Base-by-base conservation (phyloP, 1,284 basidiomycete species). In the Coniferiporia sulphurascens region DNA sequence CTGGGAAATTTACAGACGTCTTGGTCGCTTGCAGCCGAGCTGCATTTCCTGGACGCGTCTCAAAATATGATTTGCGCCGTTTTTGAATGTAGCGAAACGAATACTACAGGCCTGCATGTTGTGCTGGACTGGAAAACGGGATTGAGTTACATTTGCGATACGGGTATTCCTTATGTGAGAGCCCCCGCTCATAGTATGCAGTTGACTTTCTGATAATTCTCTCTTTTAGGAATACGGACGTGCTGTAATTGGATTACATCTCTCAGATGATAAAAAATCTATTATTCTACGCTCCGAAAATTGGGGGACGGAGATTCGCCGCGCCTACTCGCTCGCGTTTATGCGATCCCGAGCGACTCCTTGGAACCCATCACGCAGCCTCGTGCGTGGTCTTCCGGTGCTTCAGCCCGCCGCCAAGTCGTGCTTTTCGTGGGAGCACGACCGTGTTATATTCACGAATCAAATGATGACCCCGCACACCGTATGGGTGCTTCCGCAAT, bases 401-500 rank as follows among this genome's bases (percentile, higher is more conserved):
- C 41, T 46, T 22, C 52, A 44, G 34, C 44, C 60, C 1, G 22
- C 45, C 5, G 45, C 49, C 7, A 34, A 55, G n/a, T 21, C 52
- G 10, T 8, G n/a, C 13, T 55, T 49, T 36, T 27, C n/a, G 10
- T 62, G 60, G 60, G 56, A 53, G 27, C 60, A 62, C 43, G 60
- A 62, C 19, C 49, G 48, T 41, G 35, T 27, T 22, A 45, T 41
- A 34, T 58, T 62, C 44, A 34, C 38, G 50, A 13, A 38, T 9
- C 43, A 44, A 3, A 15, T 34, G 13, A 54, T 62, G 52, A 41
- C 48, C 6, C 56, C 56, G 12, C 60, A 62, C 21, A 58, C 60
- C 17, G 56, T 62, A 12, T 62, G 60, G 60, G 51, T 58, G 12
- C 52, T 62, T 15, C 57, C 57, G n/a, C 61, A 62, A 50, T 62